These are phyloP conservation scores for Mastigamoeba balamuthi DNA, from an alignment of 78 protist genomes.

Conservation along the genomic window DNA sequence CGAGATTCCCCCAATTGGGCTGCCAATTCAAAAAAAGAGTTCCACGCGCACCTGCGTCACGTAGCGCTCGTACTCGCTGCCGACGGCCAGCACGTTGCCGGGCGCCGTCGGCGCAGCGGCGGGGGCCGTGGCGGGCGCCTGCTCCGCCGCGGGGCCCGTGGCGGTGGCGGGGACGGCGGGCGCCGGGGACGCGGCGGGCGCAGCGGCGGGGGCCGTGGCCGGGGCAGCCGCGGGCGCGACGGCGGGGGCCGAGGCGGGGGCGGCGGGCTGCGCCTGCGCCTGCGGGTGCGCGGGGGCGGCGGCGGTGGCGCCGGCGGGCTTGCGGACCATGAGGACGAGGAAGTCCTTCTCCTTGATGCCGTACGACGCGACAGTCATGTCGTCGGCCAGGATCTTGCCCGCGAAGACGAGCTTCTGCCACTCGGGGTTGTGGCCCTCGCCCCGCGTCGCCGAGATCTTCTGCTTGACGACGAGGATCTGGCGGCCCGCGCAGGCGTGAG, in stretches of 20 bases:
- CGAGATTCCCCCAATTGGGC: constrained; percentile 15
- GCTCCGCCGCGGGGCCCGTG: constrained; percentile 1
- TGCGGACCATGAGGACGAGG: constrained; percentile 53
- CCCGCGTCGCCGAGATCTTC: too few relatives aligned
- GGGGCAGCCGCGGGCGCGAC: constrained; percentile 16
- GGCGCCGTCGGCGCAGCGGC: constrained; percentile 36
- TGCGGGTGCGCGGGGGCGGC: neutral
- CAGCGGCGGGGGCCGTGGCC: constrained; percentile 5
- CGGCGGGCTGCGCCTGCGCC: neutral
- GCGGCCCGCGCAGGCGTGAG: too few relatives aligned
- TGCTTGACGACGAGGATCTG: too few relatives aligned
- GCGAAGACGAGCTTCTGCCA: constrained; percentile 57
- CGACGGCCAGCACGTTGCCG: constrained; percentile 2
- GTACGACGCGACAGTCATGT: constrained; percentile 2
- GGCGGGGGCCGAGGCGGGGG: constrained; percentile 1
- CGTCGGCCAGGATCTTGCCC: constrained; percentile 54
- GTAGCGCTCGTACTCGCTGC: neutral
- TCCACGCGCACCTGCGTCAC: neutral
- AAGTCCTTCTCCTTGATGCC: constrained; percentile 32
- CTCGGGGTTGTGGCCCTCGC: constrained; percentile 4
- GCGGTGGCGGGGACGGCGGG: constrained; percentile 12
- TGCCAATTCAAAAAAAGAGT: constrained; percentile 12
- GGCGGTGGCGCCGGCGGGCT: neutral
- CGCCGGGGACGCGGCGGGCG: neutral
- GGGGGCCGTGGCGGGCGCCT: constrained; percentile 22